These are phyloP conservation scores for Orbilia blumenaviensis DNA, from an alignment of 2,329 filamentous ascomycete species.

Conservation along the genomic window DNA sequence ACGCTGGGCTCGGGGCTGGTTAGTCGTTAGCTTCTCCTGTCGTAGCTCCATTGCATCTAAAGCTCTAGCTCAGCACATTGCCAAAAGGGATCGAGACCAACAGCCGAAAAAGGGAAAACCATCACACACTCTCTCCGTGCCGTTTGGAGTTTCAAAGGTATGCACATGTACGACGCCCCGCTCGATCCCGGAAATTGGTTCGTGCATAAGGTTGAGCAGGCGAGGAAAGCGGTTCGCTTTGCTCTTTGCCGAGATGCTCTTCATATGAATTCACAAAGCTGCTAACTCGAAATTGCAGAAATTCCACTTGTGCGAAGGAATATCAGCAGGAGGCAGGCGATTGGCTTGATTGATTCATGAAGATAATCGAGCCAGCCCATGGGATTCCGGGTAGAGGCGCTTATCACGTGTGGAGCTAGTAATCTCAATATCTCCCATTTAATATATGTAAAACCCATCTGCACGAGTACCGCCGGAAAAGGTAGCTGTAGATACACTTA, in stretches of 20 bases:
- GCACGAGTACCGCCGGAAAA: too few relatives aligned
- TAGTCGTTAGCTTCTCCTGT: background rate
- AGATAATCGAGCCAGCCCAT: background rate
- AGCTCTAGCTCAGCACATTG: background rate
- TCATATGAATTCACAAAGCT: background rate
- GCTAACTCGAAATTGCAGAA: background rate
- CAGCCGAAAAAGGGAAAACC: background rate
- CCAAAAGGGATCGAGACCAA: background rate
- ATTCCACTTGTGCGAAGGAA: background rate
- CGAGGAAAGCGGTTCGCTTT: constrained; percentile 7
- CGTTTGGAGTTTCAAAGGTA: constrained; percentile 22
- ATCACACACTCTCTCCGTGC: constrained; percentile 10
- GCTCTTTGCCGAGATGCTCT: background rate
- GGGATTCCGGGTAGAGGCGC: background rate
- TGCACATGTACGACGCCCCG: constrained; percentile 14
- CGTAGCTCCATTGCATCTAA: background rate
- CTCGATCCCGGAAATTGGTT: constrained; percentile 25
- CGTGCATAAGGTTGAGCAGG: constrained; percentile 8
- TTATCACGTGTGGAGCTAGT: background rate
- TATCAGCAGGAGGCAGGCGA: background rate
- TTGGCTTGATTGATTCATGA: background rate
- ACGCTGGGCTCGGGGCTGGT: background rate
- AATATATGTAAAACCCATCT: background rate
- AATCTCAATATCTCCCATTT: background rate
- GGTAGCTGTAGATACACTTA: too few relatives aligned